Conservation (phyloP, 768 basidiomycete genomes). For the Kwoniella europaea region DNA sequence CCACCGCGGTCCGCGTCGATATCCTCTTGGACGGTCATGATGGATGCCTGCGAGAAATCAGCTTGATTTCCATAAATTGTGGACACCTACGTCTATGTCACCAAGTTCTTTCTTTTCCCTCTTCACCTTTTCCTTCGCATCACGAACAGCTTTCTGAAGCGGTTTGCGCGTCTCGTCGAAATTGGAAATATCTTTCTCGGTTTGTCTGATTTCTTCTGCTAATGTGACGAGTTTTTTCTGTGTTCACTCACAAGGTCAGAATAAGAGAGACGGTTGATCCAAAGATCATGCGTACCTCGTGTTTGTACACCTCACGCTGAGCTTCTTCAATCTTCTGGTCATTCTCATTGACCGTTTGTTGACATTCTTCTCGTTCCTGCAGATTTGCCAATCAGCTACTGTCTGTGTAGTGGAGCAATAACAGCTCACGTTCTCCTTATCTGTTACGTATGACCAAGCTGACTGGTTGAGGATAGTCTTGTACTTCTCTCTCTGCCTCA, state of each 20-base stretch:
- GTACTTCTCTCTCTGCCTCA: conserved; percentile 70
- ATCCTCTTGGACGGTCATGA: conserved; percentile 51
- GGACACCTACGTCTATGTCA: conserved; percentile 17
- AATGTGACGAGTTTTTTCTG: conserved; percentile 12
- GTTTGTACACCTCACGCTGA: conserved; percentile 51
- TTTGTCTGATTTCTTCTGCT: conserved; percentile 9
- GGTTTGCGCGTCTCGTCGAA: conserved; percentile 16
- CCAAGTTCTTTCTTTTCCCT: conserved; percentile 10
- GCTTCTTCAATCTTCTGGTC: conserved; percentile 56
- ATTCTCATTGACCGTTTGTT: neutral
- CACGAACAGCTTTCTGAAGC: conserved; percentile 8
- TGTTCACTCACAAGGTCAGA: neutral
- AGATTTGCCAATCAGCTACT: neutral
- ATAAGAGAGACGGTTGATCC: neutral
- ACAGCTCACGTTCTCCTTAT: conserved; percentile 59
- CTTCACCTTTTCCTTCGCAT: conserved; percentile 7
- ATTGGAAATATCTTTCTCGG: conserved; percentile 13
- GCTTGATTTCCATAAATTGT: neutral
- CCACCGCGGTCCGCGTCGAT: conserved; percentile 17
- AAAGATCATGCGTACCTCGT: conserved; percentile 54
- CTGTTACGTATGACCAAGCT: conserved; percentile 74
- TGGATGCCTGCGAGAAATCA: conserved; percentile 64
- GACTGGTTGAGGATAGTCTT: conserved; percentile 77
- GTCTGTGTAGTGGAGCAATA: neutral
- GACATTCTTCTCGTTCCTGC: conserved; percentile 5